phyloP scores from a whole-genome alignment of 2,329 filamentous ascomycete species.

The Botrytis porri region DNA sequence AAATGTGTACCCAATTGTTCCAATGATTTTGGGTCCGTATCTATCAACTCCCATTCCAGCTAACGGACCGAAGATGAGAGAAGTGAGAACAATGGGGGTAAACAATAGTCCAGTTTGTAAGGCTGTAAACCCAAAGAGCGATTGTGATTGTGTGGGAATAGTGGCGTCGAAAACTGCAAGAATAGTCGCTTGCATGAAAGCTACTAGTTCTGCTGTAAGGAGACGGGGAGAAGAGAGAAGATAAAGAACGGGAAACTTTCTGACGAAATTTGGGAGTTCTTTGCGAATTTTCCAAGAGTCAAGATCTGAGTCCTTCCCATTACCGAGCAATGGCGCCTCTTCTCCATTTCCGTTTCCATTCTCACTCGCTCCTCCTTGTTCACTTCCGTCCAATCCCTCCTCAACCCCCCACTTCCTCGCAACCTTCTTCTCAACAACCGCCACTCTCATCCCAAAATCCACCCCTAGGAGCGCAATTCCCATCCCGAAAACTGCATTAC shows the following conservation, averaged over 20 bases:
- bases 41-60: slow-evolving; percentile 41
- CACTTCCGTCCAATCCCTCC: slow-evolving; percentile 29
- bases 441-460: slow-evolving; percentile 58
- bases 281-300: slow-evolving; percentile 1
- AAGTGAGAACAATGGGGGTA: slow-evolving; percentile 40
- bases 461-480: slow-evolving; percentile 52
- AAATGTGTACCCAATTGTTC: slow-evolving; percentile 36
- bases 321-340: neutral
- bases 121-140: slow-evolving; percentile 41
- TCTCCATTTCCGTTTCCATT: slow-evolving; percentile 20
- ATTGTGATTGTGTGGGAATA: slow-evolving; percentile 40
- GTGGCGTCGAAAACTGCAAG: slow-evolving; percentile 43
- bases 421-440: slow-evolving; percentile 62
- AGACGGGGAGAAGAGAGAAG: slow-evolving; percentile 42
- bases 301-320: neutral
- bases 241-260: slow-evolving; percentile 47
- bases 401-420: slow-evolving; percentile 41
- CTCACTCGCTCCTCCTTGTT: slow-evolving; percentile 24
- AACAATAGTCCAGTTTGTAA: slow-evolving; percentile 41
- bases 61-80: slow-evolving; percentile 39
- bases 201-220: slow-evolving; percentile 42
- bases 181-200: slow-evolving; percentile 45
- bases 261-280: slow-evolving; percentile 34
- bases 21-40: slow-evolving; percentile 39
- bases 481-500: slow-evolving; percentile 56